phyloP scores from a whole-genome alignment of 257 asterid genomes.

The Solanum okadae region DNA sequence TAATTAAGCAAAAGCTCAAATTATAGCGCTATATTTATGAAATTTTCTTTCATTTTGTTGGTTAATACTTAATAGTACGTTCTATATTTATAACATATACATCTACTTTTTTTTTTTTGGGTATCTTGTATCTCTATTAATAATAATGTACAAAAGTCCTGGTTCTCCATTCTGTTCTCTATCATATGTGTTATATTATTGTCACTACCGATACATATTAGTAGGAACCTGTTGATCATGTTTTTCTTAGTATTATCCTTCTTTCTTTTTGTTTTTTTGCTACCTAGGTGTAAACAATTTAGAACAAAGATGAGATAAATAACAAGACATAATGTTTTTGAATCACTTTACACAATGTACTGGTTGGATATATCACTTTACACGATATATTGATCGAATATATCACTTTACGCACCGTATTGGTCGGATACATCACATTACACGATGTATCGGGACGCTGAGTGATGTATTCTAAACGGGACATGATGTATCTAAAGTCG shows the following conservation, averaged over 20 bases:
- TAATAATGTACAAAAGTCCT: neutral
- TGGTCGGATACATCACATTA: too few species aligned
- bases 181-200: neutral
- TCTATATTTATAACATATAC: neutral
- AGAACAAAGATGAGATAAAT: neutral
- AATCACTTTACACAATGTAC: too few species aligned
- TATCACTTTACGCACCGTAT: too few species aligned
- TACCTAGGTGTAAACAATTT: neutral
- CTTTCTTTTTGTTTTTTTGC: neutral
- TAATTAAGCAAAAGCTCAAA: too few species aligned
- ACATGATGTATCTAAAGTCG: too few species aligned
- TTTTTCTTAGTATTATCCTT: neutral
- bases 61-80: neutral
- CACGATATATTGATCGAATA: accelerated
- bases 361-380: too few species aligned
- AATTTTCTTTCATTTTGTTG: neutral
- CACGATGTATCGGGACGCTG: too few species aligned
- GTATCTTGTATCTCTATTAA: neutral
- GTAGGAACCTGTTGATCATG: neutral
- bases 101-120: neutral
- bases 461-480: too few species aligned
- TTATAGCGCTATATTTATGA: too few species aligned
- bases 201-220: neutral
- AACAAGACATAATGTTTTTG: neutral
- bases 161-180: neutral